Evolutionary conservation across 2,329 filamentous ascomycete species (phyloP).

Genomic region (Orbilia blumenaviensis): DNA sequence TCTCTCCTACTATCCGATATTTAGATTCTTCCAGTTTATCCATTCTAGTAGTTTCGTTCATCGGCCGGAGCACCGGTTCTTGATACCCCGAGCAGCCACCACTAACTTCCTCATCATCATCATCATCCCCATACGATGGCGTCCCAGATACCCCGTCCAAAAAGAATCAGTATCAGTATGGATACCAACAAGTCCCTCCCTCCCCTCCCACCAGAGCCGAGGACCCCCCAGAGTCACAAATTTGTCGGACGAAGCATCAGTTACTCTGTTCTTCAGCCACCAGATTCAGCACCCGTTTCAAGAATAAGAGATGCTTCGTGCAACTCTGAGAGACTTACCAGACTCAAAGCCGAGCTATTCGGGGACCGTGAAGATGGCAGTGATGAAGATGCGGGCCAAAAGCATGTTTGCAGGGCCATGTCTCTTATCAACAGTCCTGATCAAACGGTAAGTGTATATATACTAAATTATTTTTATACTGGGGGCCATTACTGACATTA

Average conservation of each 20-base stretch:
- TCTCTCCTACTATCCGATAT: background rate
- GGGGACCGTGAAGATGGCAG: background rate
- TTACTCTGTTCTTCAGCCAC: constrained; percentile 14
- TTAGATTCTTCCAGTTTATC: too few species aligned
- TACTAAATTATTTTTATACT: background rate
- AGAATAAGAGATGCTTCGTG: constrained; percentile 27
- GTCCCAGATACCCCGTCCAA: constrained; percentile 24
- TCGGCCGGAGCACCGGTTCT: too few species aligned
- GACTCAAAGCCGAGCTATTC: background rate
- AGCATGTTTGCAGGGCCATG: constrained; percentile 12
- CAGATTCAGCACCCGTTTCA: constrained; percentile 4
- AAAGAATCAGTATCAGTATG: background rate
- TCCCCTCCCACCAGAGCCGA: constrained; percentile 26
- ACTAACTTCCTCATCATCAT: background rate
- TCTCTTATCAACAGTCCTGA: constrained; percentile 16
- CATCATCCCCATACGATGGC: background rate
- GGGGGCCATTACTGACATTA: background rate
- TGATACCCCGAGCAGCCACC: too few species aligned
- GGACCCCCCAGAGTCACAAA: background rate
- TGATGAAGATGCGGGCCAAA: background rate
- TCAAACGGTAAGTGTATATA: constrained; percentile 8
- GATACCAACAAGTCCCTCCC: constrained; percentile 37
- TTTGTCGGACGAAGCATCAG: constrained; percentile 29
- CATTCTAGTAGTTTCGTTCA: background rate
- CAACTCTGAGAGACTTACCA: constrained; percentile 1